Conservation (phyloP, 495 filamentous ascomycete species). For the Xylaria castorea region DNA sequence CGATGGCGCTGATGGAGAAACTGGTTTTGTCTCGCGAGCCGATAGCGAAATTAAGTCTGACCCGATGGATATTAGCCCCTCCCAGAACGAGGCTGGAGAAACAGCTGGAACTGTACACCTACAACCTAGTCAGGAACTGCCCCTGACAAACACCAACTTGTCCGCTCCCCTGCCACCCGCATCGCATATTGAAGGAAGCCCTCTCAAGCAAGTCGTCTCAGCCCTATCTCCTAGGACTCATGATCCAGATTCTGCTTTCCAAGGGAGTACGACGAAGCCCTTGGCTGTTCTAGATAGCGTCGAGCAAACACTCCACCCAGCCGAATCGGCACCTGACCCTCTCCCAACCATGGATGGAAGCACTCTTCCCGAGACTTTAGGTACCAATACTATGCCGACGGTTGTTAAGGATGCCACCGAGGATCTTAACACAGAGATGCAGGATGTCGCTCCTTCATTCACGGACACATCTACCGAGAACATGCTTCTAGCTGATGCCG, state of each 20-base stretch:
- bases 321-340: background rate
- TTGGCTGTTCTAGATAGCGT: background rate
- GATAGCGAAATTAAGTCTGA: conserved; percentile 38
- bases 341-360: background rate
- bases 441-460: background rate
- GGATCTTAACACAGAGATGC: conserved; percentile 25
- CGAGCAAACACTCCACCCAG: background rate
- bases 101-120: background rate
- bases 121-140: conserved; percentile 26
- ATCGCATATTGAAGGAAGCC: conserved; percentile 53
- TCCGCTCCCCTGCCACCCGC: conserved; percentile 32
- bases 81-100: conserved; percentile 18
- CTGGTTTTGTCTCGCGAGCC: conserved; percentile 29
- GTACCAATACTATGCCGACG: background rate
- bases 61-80: conserved; percentile 35
- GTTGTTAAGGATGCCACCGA: background rate
- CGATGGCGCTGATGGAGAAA: conserved; percentile 41
- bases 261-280: background rate
- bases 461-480: background rate
- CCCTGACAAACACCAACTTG: conserved; percentile 14
- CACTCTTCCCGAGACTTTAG: background rate
- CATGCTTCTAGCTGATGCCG: background rate
- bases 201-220: conserved; percentile 53
- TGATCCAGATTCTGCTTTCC: conserved; percentile 16
- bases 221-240: conserved; percentile 31